These are phyloP conservation scores for Triticum urartu DNA, from an alignment of 176 grass and related monocot genomes.

Conservation along the genomic window DNA sequence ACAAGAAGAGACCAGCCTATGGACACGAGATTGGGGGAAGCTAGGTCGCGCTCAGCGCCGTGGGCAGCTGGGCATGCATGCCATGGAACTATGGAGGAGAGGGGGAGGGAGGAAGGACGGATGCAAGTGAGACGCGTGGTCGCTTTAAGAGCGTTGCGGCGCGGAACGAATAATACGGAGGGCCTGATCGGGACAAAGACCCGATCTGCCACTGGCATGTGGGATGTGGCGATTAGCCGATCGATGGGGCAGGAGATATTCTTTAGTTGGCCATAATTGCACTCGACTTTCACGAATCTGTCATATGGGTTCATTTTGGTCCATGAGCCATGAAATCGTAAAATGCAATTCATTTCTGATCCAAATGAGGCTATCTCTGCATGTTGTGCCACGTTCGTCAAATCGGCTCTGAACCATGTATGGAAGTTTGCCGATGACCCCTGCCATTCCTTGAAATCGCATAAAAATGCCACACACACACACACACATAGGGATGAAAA, in stretches of 20 bases:
- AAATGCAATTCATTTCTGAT: no score
- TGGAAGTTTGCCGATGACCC: no score
- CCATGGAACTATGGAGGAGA: not conserved
- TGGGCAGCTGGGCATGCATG: not conserved
- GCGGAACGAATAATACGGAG: constrained; percentile 1
- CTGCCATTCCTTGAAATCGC: no score
- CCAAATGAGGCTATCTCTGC: no score
- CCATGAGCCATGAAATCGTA: no score
- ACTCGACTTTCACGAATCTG: no score
- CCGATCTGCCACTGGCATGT: constrained; percentile 14
- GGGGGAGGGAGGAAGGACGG: not conserved
- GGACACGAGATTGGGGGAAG: not conserved
- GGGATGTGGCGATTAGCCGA: not conserved
- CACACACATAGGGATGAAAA: no score
- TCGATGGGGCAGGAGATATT: not conserved
- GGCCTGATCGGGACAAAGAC: constrained; percentile 19
- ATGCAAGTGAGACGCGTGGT: not conserved
- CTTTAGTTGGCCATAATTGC: no score
- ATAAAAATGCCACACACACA: no score
- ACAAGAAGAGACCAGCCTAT: not conserved
- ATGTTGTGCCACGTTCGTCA: no score
- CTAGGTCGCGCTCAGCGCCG: not conserved
- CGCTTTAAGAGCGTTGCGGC: not conserved
- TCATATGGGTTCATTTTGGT: no score
- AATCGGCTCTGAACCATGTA: no score